phyloP scores from a whole-genome alignment of 2,329 filamentous ascomycete species.

The Epichloe aotearoae region DNA sequence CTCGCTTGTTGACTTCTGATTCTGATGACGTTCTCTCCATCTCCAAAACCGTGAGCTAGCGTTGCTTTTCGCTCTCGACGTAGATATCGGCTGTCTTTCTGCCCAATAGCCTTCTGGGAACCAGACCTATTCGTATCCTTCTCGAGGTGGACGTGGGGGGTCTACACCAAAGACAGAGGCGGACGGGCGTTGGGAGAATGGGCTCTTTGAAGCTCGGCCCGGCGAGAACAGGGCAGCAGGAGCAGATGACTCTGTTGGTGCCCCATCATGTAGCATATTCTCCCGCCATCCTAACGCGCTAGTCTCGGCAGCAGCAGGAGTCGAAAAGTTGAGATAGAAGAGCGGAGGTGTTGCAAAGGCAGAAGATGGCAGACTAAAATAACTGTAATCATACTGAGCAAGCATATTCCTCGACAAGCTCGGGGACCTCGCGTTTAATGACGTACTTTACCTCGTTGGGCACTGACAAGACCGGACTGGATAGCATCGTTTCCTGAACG shows the following conservation, averaged over 20 bases:
- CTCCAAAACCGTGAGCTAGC: constrained; percentile 24
- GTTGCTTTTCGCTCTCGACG: constrained; percentile 19
- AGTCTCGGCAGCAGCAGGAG: constrained; percentile 1
- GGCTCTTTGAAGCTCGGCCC: not conserved
- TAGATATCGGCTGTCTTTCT: constrained; percentile 29
- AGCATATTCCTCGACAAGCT: not conserved
- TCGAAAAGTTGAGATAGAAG: constrained; percentile 9
- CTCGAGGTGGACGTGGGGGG: constrained; percentile 40
- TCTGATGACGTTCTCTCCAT: constrained; percentile 26
- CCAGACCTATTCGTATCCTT: constrained; percentile 49
- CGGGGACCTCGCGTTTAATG: not conserved
- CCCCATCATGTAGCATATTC: constrained; percentile 3
- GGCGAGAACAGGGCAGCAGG: constrained; percentile 1
- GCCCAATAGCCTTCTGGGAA: constrained; percentile 50
- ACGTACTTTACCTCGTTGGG: constrained; percentile 14
- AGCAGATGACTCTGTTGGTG: not conserved
- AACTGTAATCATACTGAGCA: constrained; percentile 11
- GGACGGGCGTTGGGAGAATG: constrained; percentile 4
- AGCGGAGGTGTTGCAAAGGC: constrained; percentile 8
- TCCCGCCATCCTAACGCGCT: constrained; percentile 1
- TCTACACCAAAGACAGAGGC: constrained; percentile 24
- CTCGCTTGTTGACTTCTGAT: constrained; percentile 23
- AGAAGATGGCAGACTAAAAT: constrained; percentile 18
- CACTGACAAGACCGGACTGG: not conserved
- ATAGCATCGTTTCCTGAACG: not conserved